Evolutionary conservation across 2,329 filamentous ascomycete species (phyloP).

Genomic region (Fusarium dlaminii): DNA sequence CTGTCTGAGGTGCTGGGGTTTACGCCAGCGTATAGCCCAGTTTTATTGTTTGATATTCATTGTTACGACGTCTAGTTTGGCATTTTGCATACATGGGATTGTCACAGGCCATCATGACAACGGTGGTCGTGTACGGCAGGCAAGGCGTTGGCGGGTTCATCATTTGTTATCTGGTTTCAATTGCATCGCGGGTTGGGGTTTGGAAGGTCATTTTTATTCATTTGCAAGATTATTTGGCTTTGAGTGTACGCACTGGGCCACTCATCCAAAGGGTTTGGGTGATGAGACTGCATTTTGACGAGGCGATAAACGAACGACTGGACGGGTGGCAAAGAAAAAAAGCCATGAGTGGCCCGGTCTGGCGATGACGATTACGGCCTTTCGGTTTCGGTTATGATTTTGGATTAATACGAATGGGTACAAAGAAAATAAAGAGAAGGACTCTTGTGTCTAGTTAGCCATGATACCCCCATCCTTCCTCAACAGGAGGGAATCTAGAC

Average conservation of each 20-base stretch:
- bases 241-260: constrained; percentile 41
- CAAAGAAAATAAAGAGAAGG: constrained; percentile 34
- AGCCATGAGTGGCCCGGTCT: constrained; percentile 21
- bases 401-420: constrained; percentile 23
- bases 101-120: constrained; percentile 26
- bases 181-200: constrained; percentile 18
- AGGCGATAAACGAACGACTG: constrained; percentile 22
- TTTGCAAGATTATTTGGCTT: constrained; percentile 37
- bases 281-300: constrained; percentile 32
- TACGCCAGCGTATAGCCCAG: not conserved
- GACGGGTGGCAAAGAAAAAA: constrained; percentile 16
- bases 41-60: not conserved
- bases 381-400: constrained; percentile 7
- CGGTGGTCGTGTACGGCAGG: constrained; percentile 26
- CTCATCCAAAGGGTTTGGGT: constrained; percentile 16
- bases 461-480: constrained; percentile 18
- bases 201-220: constrained; percentile 9
- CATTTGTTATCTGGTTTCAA: constrained; percentile 8
- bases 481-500: constrained; percentile 24
- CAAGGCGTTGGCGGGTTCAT: constrained; percentile 35
- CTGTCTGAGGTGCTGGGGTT: not conserved
- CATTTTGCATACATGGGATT: constrained; percentile 29
- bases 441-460: constrained; percentile 24
- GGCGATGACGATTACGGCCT: constrained; percentile 38
- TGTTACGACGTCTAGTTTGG: not conserved